Evolutionary conservation across 345 rosid genomes (phyloP), one percentile per base, ranked within the genome.

Genomic region (Heritiera littoralis): DNA sequence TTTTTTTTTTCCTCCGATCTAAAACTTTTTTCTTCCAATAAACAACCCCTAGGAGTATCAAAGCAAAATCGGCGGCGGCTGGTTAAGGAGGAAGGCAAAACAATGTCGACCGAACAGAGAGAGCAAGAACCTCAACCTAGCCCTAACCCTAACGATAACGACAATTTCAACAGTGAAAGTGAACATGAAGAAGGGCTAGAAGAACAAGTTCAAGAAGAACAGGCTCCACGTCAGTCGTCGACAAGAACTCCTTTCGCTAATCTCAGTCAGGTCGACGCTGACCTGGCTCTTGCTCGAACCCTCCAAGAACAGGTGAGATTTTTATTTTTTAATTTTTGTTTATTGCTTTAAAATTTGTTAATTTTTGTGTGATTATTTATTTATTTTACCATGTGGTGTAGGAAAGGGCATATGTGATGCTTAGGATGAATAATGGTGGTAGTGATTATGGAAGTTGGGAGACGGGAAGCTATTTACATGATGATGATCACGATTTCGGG

Each of bases 361-460:
- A 0, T 45, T 10, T 35, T 35, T 35, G 38, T 43, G 18, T 17
- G 11, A 6, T n/a, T 20, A 17, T 61, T 97, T 61, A 15, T 17
- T 55, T 35, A 17, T 17, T 28, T 0, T 9, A 92, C 49, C 18
- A 69, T 60, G 2, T 80, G 81, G 66, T 64, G 52, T 80, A 96
- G 98, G 99, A 94, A 76, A 83, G 98, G 75, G 98, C 95, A 52
- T 94, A 90, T 75, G 88, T 94, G 95, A 92, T 94, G 98, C 85
- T 94, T 41, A 87, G 94, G 48, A 86, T 89, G 92, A 85, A 86
- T 76, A 83, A 77, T 83, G 97, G 84, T 6, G 89, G 89, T 45
- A 92, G 89, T 72, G 94, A 92, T 78, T 90, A 92, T 73, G 95
- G 95, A 73, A 93, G 96, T 80, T 92, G 98, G 98, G 98, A 92